Percentiles rank a stretch among this genome's conserved stretches.
Conservation (phyloP, 257 asterid genomes). For the Haberlea rhodopensis region DNA sequence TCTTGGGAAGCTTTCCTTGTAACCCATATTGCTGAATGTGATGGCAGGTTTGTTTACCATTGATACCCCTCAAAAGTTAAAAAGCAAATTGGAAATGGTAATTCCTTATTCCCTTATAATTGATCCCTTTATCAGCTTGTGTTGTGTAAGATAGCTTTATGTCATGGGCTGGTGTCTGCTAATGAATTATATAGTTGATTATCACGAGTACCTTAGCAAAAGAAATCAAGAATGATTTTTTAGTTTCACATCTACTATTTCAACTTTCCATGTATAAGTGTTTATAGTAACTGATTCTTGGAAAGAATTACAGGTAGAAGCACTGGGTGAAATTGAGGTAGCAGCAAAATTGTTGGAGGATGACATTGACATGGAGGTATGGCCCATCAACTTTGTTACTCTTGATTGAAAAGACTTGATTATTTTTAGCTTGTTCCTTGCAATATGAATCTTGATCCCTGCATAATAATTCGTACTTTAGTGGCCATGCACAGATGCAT, state of each 20-base stretch:
- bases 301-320: constrained; percentile 70
- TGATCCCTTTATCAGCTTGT: constrained; percentile 14
- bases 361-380: constrained; percentile 58
- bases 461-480: neutral
- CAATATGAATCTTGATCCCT: constrained; percentile 4
- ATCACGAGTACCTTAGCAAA: neutral
- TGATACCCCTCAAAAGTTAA: constrained; percentile 88
- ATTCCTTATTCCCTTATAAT: constrained; percentile 28
- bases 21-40: constrained; percentile 15
- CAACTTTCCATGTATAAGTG: neutral
- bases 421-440: neutral
- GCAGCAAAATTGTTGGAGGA: constrained; percentile 81
- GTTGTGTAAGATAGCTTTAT: constrained; percentile 2
- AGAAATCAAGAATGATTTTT: constrained; percentile 8
- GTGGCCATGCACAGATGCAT: neutral
- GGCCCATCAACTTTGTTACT: constrained; percentile 18
- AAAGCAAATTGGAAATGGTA: constrained; percentile 87
- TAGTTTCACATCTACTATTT: constrained; percentile 4
- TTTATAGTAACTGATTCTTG: constrained; percentile 20
- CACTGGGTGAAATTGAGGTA: constrained; percentile 91
- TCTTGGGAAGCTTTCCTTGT: constrained; percentile 8
- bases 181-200: neutral
- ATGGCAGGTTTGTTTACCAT: constrained; percentile 80
- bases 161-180: constrained; percentile 15
- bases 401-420: constrained; percentile 13